A percentile compares a stretch with the other conserved stretches of the same genome.
Evolutionary conservation across 148 eudicot species (phyloP).

Genomic region (Cornus controversa): DNA sequence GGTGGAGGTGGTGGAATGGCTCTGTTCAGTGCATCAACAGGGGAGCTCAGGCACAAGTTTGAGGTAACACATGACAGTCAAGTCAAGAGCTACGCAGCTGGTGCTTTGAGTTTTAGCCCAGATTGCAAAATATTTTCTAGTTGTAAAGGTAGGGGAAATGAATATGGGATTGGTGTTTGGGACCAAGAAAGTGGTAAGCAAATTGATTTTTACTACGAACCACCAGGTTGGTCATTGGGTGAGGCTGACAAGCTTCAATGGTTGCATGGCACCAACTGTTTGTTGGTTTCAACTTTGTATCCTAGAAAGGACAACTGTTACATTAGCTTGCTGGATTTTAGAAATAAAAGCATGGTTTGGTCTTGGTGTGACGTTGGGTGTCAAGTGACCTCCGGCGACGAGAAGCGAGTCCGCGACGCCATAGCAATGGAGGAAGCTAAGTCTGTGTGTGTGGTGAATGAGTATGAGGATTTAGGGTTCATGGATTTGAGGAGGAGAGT

Average conservation of each 20-base stretch:
- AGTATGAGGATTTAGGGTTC: constrained; percentile 84
- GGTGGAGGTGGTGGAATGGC: constrained; percentile 81
- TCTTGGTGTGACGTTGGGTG: constrained; percentile 72
- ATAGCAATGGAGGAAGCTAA: constrained; percentile 65
- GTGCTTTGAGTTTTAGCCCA: constrained; percentile 55
- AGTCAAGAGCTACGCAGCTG: constrained; percentile 77
- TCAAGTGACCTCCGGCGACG: constrained; percentile 30
- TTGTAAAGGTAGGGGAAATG: constrained; percentile 85
- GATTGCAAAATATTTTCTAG: constrained; percentile 59
- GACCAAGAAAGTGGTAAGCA: constrained; percentile 77
- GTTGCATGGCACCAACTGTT: constrained; percentile 56
- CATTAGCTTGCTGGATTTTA: constrained; percentile 73
- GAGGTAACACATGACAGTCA: constrained; percentile 56
- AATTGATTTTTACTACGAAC: constrained; percentile 81
- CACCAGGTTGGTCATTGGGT: constrained; percentile 75
- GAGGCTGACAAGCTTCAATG: constrained; percentile 88
- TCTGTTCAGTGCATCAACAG: constrained; percentile 46
- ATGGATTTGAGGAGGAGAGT: constrained; percentile 64
- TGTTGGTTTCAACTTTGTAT: constrained; percentile 75
- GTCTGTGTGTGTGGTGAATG: constrained; percentile 78
- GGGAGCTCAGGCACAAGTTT: constrained; percentile 53
- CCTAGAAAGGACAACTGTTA: constrained; percentile 87
- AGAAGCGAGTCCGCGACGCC: constrained; percentile 76
- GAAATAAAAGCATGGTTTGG: constrained; percentile 76
- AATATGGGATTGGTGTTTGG: constrained; percentile 89